phyloP scores from a whole-genome alignment of 2,329 filamentous ascomycete species.

The Penicillium hordei region DNA sequence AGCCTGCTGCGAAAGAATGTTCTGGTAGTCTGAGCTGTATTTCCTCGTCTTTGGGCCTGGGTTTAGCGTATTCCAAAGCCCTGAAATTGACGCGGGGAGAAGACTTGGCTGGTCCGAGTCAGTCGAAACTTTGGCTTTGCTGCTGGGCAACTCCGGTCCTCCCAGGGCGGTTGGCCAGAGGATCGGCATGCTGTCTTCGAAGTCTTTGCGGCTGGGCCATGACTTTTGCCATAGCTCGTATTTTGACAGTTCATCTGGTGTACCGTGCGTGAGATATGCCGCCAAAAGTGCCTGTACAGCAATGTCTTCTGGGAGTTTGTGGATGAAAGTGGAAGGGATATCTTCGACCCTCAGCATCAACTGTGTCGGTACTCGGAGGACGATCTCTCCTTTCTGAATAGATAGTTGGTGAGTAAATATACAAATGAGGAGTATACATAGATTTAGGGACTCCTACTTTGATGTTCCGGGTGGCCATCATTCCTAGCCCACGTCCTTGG shows the following conservation, averaged over 20 bases:
- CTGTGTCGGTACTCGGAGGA: constrained; percentile 65
- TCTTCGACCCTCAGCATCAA: constrained; percentile 65
- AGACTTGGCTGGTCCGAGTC: constrained; percentile 11
- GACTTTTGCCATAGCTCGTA: constrained; percentile 63
- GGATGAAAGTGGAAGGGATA: constrained; percentile 55
- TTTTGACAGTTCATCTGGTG: constrained; percentile 47
- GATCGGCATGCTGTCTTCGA: constrained; percentile 59
- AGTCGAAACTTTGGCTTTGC: constrained; percentile 17
- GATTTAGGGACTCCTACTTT: constrained; percentile 50
- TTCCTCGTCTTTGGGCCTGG: constrained; percentile 25
- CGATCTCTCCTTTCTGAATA: constrained; percentile 55
- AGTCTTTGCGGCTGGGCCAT: constrained; percentile 63
- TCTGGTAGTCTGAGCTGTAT: constrained; percentile 37
- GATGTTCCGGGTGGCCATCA: constrained; percentile 67
- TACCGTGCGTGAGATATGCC: constrained; percentile 59
- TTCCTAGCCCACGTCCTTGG: constrained; percentile 72
- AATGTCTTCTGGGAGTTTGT: constrained; percentile 54
- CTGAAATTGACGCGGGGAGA: constrained; percentile 41
- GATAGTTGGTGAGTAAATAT: constrained; percentile 1
- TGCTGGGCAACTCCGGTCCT: constrained; percentile 34
- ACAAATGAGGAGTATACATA: neutral
- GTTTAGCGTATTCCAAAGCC: constrained; percentile 35
- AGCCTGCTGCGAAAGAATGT: constrained; percentile 52
- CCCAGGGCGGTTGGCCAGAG: constrained; percentile 51
- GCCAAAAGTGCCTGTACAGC: constrained; percentile 72